These are phyloP conservation scores for Taxillus chinensis DNA, from an alignment of 164 flowering plant species.

Conservation along the genomic window DNA sequence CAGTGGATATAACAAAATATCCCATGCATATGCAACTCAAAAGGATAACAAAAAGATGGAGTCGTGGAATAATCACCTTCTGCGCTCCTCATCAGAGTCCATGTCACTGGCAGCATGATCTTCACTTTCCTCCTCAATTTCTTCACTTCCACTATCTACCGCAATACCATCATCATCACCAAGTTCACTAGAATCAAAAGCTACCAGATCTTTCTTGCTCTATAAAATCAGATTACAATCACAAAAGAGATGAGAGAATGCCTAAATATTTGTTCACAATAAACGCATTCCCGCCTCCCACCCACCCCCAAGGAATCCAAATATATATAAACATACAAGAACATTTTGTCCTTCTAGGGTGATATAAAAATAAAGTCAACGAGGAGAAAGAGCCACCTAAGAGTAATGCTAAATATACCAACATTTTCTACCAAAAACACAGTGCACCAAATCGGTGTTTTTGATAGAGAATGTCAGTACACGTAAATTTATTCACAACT, in stretches of 20 bases:
- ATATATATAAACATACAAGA: neutral
- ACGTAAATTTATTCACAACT: too few relatives aligned
- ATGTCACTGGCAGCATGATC: constrained; percentile 39
- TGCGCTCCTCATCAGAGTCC: constrained; percentile 82
- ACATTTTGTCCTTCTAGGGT: neutral
- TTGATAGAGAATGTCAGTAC: too few relatives aligned
- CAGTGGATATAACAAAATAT: neutral
- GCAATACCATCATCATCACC: constrained; percentile 36
- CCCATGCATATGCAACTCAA: neutral
- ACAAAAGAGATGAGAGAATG: neutral
- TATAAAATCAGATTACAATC: constrained; percentile 14
- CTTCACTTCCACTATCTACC: constrained; percentile 48
- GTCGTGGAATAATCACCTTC: constrained; percentile 25
- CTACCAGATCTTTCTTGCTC: constrained; percentile 79
- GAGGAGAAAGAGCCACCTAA: too few relatives aligned
- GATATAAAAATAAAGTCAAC: too few relatives aligned
- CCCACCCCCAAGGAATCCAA: neutral
- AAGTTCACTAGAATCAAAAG: constrained; percentile 55
- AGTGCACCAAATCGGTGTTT: too few relatives aligned
- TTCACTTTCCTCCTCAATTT: constrained; percentile 14
- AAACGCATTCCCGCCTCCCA: neutral
- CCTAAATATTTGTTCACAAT: neutral
- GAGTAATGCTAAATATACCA: too few relatives aligned
- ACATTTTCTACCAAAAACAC: too few relatives aligned
- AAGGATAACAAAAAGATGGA: neutral